A percentile compares a stretch with the other conserved stretches of the same genome.
Conservation (phyloP, 192 early-diverging fungal genomes). For the Entophlyctis helioformis region DNA sequence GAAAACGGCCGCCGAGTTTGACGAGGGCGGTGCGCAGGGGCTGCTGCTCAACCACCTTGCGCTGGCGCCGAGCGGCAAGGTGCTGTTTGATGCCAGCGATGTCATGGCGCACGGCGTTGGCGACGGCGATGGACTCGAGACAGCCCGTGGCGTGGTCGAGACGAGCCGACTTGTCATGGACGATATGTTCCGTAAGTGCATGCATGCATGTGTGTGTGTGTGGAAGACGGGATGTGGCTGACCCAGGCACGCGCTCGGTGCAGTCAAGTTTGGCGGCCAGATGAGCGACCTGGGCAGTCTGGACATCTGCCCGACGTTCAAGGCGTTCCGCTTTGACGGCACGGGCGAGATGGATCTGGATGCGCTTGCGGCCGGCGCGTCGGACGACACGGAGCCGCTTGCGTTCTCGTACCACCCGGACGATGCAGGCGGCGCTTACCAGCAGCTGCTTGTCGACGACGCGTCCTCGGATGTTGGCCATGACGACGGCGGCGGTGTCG, state of each 20-base stretch:
- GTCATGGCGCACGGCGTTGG: slow-evolving; percentile 38
- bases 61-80: slow-evolving; percentile 68
- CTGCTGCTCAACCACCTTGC: slow-evolving; percentile 79
- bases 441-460: too few relatives aligned
- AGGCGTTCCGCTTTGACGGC: slow-evolving; percentile 42
- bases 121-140: too few relatives aligned
- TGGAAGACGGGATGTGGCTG: too few relatives aligned
- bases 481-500: slow-evolving; percentile 27
- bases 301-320: slow-evolving; percentile 59
- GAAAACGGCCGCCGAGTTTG: slow-evolving; percentile 97
- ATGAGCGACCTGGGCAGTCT: slow-evolving; percentile 26
- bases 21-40: slow-evolving; percentile 90
- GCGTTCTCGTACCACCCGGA: too few relatives aligned
- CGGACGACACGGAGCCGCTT: too few relatives aligned
- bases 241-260: too few relatives aligned
- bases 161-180: too few relatives aligned
- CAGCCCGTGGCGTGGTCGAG: too few relatives aligned
- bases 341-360: too few relatives aligned
- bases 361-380: too few relatives aligned
- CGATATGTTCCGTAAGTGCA: background rate
- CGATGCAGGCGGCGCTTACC: too few relatives aligned
- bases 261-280: slow-evolving; percentile 32
- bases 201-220: background rate
- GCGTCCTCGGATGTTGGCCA: slow-evolving; percentile 12
- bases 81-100: slow-evolving; percentile 92